Percentiles rank a stretch among this genome's conserved stretches.
These are phyloP conservation scores for Trichophyton rubrum DNA, from an alignment of 2,329 filamentous ascomycete genomes.

Conservation along the genomic window DNA sequence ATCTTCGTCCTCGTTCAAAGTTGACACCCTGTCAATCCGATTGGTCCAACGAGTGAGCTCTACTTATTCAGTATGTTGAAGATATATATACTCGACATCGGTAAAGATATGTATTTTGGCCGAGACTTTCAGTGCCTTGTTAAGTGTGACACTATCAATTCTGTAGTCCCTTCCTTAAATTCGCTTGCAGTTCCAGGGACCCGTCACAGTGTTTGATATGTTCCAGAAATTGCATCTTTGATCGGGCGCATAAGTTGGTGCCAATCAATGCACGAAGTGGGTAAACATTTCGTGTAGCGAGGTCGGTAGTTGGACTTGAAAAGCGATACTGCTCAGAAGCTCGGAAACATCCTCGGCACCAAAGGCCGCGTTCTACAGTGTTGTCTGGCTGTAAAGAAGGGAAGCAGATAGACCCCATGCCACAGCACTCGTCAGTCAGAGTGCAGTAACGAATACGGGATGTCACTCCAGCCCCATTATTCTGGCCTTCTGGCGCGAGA, in stretches of 20 bases:
- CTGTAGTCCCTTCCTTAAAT: not conserved
- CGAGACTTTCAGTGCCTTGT: not conserved
- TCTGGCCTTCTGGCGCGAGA: not conserved
- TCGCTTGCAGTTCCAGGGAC: not conserved
- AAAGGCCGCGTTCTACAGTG: not conserved
- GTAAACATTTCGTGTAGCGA: not conserved
- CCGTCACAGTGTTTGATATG: not conserved
- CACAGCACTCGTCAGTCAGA: not conserved
- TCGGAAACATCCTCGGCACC: not conserved
- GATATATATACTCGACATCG: too few species aligned
- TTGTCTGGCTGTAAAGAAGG: not conserved
- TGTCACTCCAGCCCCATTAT: not conserved
- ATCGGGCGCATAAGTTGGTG: not conserved
- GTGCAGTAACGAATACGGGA: not conserved
- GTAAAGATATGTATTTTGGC: too few species aligned
- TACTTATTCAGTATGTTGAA: too few species aligned
- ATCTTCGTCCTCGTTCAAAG: too few species aligned
- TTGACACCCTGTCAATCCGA: too few species aligned
- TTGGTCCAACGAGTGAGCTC: too few species aligned
- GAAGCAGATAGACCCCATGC: not conserved
- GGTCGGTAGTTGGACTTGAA: not conserved
- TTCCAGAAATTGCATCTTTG: not conserved
- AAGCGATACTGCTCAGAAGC: not conserved
- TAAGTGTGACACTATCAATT: not conserved
- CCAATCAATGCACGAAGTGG: not conserved